Conservation (phyloP, 2,329 filamentous ascomycete species). For the Verticillium isaacii region DNA sequence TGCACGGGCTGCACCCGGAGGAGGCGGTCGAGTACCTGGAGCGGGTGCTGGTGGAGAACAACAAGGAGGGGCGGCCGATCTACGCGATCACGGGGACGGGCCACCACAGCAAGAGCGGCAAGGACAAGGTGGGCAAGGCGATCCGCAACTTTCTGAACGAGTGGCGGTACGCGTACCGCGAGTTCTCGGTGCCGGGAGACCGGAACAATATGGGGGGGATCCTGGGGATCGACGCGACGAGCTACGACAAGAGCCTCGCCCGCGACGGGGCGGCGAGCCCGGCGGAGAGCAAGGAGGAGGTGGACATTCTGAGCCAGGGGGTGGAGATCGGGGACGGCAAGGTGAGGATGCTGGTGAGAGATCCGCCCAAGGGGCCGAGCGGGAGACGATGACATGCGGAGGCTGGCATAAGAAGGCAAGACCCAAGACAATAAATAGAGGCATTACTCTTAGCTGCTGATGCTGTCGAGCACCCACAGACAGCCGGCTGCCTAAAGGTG, state of each 20-base stretch:
- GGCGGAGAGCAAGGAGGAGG: conserved; percentile 36
- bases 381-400: conserved; percentile 29
- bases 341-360: conserved; percentile 59
- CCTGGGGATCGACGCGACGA: conserved; percentile 61
- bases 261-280: conserved; percentile 37
- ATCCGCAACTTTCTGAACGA: conserved; percentile 88
- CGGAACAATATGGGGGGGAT: conserved; percentile 76
- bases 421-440: conserved; percentile 3
- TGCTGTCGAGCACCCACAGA: no score
- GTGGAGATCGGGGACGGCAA: conserved; percentile 65
- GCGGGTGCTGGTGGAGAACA: conserved; percentile 79
- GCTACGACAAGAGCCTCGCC: conserved; percentile 58
- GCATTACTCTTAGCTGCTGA: not conserved
- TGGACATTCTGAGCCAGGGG: conserved; percentile 60
- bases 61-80: conserved; percentile 66
- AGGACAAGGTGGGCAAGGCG: conserved; percentile 96
- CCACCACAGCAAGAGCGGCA: conserved; percentile 97
- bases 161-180: conserved; percentile 91
- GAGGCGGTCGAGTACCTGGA: conserved; percentile 95
- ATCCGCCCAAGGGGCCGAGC: conserved; percentile 53
- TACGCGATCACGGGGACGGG: conserved; percentile 97
- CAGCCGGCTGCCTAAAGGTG: no score
- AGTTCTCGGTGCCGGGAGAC: conserved; percentile 96
- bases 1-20: conserved; percentile 97
- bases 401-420: not conserved